phyloP scores from a whole-genome alignment of 805 yeast genomes.

The Dipodascus albidus region DNA sequence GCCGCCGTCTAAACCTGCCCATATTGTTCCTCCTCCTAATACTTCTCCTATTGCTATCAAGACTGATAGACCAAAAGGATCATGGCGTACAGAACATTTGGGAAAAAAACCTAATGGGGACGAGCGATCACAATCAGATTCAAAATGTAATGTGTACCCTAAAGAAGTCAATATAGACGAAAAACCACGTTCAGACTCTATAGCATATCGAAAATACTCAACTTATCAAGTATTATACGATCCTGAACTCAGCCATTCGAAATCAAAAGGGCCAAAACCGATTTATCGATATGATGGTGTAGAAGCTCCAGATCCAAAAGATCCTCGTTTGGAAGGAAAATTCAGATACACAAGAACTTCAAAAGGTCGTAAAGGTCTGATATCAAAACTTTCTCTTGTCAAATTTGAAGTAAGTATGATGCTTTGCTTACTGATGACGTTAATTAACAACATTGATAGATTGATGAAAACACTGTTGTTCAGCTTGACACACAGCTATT shows the following conservation, averaged over 20 bases:
- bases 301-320: slow-evolving; percentile 7
- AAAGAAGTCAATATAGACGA: no score
- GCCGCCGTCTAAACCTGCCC: background rate
- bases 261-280: slow-evolving; percentile 27
- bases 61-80: slow-evolving; percentile 4
- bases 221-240: slow-evolving; percentile 40
- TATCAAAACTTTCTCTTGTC: slow-evolving; percentile 16
- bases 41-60: slow-evolving; percentile 1
- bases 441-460: slow-evolving; percentile 31
- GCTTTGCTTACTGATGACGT: background rate
- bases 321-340: slow-evolving; percentile 8
- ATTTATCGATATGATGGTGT: slow-evolving; percentile 28
- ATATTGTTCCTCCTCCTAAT: slow-evolving; percentile 1
- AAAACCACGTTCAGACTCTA: no score
- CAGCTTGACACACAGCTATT: slow-evolving; percentile 62
- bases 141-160: no score
- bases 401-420: slow-evolving; percentile 21
- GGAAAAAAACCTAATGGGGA: background rate
- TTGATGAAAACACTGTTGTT: slow-evolving; percentile 62
- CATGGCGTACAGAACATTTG: background rate
- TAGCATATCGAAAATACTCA: slow-evolving; percentile 15
- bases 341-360: slow-evolving; percentile 5
- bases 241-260: slow-evolving; percentile 36
- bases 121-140: slow-evolving; percentile 2
- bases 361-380: slow-evolving; percentile 15